phyloP scores from a whole-genome alignment of 1,139 yeast genomes.

The Geotrichum australiense region DNA sequence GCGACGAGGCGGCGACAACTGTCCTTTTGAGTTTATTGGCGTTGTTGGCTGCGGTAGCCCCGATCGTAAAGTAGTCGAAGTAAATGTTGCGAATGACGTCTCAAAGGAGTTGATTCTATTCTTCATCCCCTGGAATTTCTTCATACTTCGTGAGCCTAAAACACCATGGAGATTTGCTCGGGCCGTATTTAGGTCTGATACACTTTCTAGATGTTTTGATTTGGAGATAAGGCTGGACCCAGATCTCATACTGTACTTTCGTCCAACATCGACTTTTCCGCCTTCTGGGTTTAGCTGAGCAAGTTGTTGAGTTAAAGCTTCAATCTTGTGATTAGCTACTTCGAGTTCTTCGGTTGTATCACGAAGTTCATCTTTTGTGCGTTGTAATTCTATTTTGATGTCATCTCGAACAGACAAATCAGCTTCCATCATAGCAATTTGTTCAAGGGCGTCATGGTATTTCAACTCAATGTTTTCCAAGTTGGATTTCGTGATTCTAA shows the following conservation, averaged over 20 bases:
- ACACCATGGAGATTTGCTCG: constrained; percentile 25
- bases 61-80: no score
- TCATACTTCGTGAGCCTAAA: constrained; percentile 29
- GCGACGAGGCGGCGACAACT: constrained; percentile 9
- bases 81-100: constrained; percentile 31
- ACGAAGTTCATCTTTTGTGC: constrained; percentile 33
- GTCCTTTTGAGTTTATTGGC: constrained; percentile 5
- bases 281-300: neutral
- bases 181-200: constrained; percentile 1
- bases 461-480: constrained; percentile 30
- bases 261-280: neutral
- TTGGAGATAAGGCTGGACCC: neutral
- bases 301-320: constrained; percentile 20
- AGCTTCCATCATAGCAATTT: constrained; percentile 33
- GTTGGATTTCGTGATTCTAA: constrained; percentile 29
- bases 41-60: constrained; percentile 26
- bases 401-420: constrained; percentile 29
- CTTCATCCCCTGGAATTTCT: constrained; percentile 33
- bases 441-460: constrained; percentile 31
- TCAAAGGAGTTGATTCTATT: constrained; percentile 31
- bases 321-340: constrained; percentile 20
- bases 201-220: neutral
- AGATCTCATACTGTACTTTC: constrained; percentile 2
- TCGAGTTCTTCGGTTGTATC: constrained; percentile 33
- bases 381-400: constrained; percentile 30